Conservation (phyloP, 768 basidiomycete genomes). For the Leucocoprinus sp. region DNA sequence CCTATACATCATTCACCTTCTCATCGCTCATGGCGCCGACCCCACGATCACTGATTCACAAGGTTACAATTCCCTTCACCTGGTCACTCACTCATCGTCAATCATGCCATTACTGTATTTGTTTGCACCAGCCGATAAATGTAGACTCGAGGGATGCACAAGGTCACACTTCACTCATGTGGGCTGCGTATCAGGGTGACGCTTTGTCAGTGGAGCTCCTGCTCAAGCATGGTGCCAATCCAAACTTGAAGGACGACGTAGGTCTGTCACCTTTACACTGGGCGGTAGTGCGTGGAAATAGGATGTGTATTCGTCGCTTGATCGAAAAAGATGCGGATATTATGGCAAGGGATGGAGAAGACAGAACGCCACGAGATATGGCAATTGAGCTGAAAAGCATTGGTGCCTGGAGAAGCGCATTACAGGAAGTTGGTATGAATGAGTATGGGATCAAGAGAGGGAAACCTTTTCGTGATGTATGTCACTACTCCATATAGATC, state of each 20-base stretch:
- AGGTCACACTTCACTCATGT: slow-evolving; percentile 95
- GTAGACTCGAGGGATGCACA: slow-evolving; percentile 87
- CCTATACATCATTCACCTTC: slow-evolving; percentile 89
- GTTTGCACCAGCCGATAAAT: slow-evolving; percentile 85
- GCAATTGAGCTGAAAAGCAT: slow-evolving; percentile 87
- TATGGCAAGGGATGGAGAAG: slow-evolving; percentile 69
- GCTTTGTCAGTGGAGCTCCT: slow-evolving; percentile 89
- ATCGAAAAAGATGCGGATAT: slow-evolving; percentile 84
- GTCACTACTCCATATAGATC: slow-evolving; percentile 5
- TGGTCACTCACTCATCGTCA: slow-evolving; percentile 89
- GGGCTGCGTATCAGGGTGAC: slow-evolving; percentile 99
- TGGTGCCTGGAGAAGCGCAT: slow-evolving; percentile 81
- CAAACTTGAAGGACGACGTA: slow-evolving; percentile 65
- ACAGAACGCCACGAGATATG: slow-evolving; percentile 91
- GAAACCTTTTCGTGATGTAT: slow-evolving; percentile 65
- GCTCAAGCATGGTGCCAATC: slow-evolving; percentile 79
- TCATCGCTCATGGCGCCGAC: slow-evolving; percentile 86
- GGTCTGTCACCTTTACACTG: slow-evolving; percentile 91
- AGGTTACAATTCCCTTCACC: slow-evolving; percentile 92
- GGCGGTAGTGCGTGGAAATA: slow-evolving; percentile 95
- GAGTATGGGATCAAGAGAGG: slow-evolving; percentile 63
- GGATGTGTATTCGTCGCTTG: slow-evolving; percentile 74
- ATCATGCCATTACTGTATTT: slow-evolving; percentile 93
- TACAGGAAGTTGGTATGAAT: slow-evolving; percentile 81
- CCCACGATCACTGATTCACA: slow-evolving; percentile 88